A percentile compares a stretch with the other conserved stretches of the same genome.
These are phyloP conservation scores for Paraphoma sp. DNA, from an alignment of 2,329 filamentous ascomycete species.

Conservation along the genomic window DNA sequence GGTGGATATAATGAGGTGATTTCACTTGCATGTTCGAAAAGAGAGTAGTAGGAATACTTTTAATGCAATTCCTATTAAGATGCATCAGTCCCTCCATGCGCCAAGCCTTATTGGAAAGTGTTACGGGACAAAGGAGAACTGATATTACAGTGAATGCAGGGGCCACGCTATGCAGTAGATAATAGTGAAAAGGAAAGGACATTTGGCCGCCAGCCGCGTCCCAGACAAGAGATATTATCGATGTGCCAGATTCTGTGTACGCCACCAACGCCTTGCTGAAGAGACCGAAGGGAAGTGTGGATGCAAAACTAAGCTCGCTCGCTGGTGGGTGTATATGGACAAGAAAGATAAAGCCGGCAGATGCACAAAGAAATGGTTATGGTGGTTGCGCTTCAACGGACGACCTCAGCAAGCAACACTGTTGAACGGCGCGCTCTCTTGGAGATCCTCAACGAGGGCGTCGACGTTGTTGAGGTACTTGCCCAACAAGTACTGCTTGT, in stretches of 20 bases:
- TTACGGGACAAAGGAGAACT: slow-evolving; percentile 13
- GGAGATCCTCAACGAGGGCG: slow-evolving; percentile 82
- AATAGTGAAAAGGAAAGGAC: slow-evolving; percentile 9
- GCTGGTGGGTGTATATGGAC: slow-evolving; percentile 11
- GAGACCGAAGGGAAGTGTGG: slow-evolving; percentile 18
- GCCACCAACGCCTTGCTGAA: slow-evolving; percentile 37
- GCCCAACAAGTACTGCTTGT: slow-evolving; percentile 82
- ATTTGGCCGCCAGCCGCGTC: background rate
- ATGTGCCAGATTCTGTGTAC: slow-evolving; percentile 13
- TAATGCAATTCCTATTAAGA: no score
- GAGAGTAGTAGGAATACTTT: no score
- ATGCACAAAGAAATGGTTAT: slow-evolving; percentile 20
- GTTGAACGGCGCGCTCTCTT: slow-evolving; percentile 71
- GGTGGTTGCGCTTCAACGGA: background rate
- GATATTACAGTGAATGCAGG: slow-evolving; percentile 26
- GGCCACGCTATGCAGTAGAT: slow-evolving; percentile 27
- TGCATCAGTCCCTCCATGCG: no score
- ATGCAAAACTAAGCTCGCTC: background rate
- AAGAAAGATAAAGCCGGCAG: slow-evolving; percentile 14
- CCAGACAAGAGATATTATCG: slow-evolving; percentile 16
- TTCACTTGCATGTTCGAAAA: background rate
- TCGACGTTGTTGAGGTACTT: slow-evolving; percentile 80
- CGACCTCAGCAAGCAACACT: slow-evolving; percentile 35
- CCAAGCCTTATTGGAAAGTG: background rate
- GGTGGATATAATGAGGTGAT: no score